Evolutionary conservation across 495 filamentous ascomycete species (phyloP), one percentile per base, ranked within the genome.

Genomic region (Pseudomonodictys pantanalensis): DNA sequence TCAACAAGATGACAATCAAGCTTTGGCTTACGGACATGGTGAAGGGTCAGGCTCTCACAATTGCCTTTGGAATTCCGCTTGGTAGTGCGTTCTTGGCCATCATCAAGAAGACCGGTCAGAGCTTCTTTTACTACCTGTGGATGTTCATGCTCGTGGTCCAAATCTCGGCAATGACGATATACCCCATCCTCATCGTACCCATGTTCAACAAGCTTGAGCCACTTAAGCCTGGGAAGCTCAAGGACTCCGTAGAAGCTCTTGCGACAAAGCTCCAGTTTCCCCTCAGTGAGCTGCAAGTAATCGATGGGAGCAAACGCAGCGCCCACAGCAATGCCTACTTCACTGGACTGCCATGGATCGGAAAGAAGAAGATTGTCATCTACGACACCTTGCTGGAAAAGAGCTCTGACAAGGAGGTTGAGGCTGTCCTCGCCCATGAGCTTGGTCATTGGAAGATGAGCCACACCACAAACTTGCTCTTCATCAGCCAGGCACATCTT

Each of bases 281-380:
- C 5, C 80, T 98, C 23, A 81, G 85, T 49, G 89, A 96, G 74
- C 79, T 98, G 20, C 86, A 93, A 66, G 92, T 97, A 64, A 98
- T 98, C 66, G 93, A 98, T 71, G 95, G 93, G 28, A 96, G 91
- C 79, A 97, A 96, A 81, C 86, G 93, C 61, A 92, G 88, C 67
- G 91, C 93, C 26, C 93, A 98, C 76, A 95, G 89, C 77, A 98
- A 98, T 69, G 93, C 93, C 43, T 98, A 97, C 75, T 98, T 98
- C 76, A 96, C 93, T 62, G 93, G 93, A 51, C 80, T 98, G 53
- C 93, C 93, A 6, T 97, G 93, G 92, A 66, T 56, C 20, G 58
- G 58, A 15, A 97, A 96, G 82, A 98, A 98, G 82, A 93, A 96
- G 77, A 98, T 98, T 75, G 93, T 98, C 65, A 95, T 98, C 70